Evolutionary conservation across 768 basidiomycete genomes (phyloP), one percentile per base, ranked within the genome.

Genomic region (Holtermannia corniformis): DNA sequence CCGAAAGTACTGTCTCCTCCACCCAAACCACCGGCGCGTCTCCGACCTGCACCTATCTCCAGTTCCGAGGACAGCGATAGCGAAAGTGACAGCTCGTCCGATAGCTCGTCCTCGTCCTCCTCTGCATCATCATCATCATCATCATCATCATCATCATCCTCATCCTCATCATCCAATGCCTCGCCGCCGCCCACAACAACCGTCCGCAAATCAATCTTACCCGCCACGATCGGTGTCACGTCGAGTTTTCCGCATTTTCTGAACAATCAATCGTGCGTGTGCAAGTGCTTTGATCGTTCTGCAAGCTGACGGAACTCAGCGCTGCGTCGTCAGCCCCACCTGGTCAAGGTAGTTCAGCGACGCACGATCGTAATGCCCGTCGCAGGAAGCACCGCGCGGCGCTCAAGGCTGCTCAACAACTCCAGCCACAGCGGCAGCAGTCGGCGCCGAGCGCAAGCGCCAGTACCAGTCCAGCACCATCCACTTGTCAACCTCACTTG

Each of bases 311-410:
- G 16, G 41, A n/a, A 16, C 23, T 42, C 37, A 41, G 4, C 27
- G 4, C 10, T 20, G 41, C 47, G 22, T 24, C 49, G 16, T 49
- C 21, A 19, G 47, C 57, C 24, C 59, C 55, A 11, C 65, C 65
- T 13, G 63, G 65, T 26, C 54, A 60, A 53, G 65, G 65, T 10
- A 67, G 62, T 50, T 21, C 57, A 2, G 28, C 44, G 5, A 67
- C 65, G 3, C 54, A 64, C 16, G 47, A 57, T 25, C 57, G 65
- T 0, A 67, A 67, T 47, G 41, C 49, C 16, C 51, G 65, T 14
- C 57, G 65, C 19, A 23, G 55, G 12, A 44, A 54, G 20, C 59
- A 59, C 7, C 47, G 51, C 11, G 43, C 58, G 32, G 50, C 50
- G 20, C 49, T 47, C 26, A 58, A 58, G 41, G 22, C 40, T 16